These are phyloP conservation scores for Hymenoscyphus salicellus DNA, from an alignment of 2,329 filamentous ascomycete species.

Conservation along the genomic window DNA sequence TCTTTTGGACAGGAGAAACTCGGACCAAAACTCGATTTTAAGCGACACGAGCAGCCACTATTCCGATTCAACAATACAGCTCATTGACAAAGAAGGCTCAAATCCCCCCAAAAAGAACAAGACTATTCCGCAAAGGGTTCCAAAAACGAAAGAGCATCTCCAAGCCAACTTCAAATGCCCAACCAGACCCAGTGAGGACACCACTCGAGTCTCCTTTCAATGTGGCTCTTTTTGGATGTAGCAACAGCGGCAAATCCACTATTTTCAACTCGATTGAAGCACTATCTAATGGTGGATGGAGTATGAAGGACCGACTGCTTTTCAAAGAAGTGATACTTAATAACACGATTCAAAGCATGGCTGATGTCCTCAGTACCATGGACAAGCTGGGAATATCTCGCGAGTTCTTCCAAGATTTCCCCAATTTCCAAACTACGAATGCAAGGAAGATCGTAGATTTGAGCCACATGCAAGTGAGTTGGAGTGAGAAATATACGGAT, in stretches of 20 bases:
- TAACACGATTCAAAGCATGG: conserved; percentile 69
- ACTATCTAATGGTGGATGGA: conserved; percentile 4
- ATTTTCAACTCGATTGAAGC: conserved; percentile 7
- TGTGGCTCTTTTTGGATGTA: not conserved
- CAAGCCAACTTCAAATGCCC: not conserved
- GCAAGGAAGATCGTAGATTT: no score
- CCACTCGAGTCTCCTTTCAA: not conserved
- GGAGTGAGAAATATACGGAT: not conserved
- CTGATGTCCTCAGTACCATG: conserved; percentile 67
- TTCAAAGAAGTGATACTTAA: conserved; percentile 72
- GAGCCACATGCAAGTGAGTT: no score
- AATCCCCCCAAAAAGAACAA: not conserved
- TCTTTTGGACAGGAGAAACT: not conserved
- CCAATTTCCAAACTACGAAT: no score
- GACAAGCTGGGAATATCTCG: conserved; percentile 27
- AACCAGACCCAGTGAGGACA: not conserved
- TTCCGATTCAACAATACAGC: not conserved
- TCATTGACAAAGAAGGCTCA: not conserved
- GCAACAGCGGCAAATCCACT: conserved; percentile 10
- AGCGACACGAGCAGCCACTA: not conserved
- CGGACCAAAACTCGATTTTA: not conserved
- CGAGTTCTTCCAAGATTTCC: not conserved
- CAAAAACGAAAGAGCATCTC: not conserved
- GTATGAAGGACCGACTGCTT: conserved; percentile 54
- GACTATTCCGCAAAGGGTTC: not conserved